Evolutionary conservation across 495 filamentous ascomycete species (phyloP), one percentile per base, ranked within the genome.

Genomic region (Neurospora sp.): DNA sequence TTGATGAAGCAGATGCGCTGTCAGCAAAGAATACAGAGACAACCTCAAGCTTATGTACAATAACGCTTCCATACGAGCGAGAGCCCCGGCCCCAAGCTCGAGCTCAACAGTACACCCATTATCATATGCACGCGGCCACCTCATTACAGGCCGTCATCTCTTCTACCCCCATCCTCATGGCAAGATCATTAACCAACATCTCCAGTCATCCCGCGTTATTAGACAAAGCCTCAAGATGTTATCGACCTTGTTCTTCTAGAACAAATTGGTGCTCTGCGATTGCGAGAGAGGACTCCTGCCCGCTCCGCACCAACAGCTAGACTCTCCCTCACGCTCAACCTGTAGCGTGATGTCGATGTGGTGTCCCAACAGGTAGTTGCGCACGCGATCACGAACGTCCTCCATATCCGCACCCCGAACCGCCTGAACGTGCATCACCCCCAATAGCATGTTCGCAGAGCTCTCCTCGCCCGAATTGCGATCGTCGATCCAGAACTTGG

Each of bases 401-500:
- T 94, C 93, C 69, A 92, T 78, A 76, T 94, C 92, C 3, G 89
- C 88, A 5, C 87, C 87, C 27, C 89, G 86, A 3, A 88, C 87
- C 1, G 91, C 93, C 66, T 91, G 86, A n/a, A 96, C 88, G 78
- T 97, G 93, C 76, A 97, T 92, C 5, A 94, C 92, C 1, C 93
- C 93, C 16, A 93, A 78, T 10, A 93, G 84, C 69, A 83, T 87
- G 71, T 87, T 85, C 10, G 83, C 83, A 31, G 85, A 20, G 23
- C 46, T 72, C 9, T 69, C 80, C 69, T 83, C 84, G 6, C 77
- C 79, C 5, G 80, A 77, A 39, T 79, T 83, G 5, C 91, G 90
- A 74, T 94, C 93, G 73, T 94, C 93, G 35, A 97, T 83, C 96
- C 96, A 99, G 78, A 99, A 98, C 75, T 93, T 91, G 2, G 95